A percentile compares a stretch with the other conserved stretches of the same genome.
Evolutionary conservation across 148 eudicot species (phyloP).

Genomic region (Hydrangea macrophylla): DNA sequence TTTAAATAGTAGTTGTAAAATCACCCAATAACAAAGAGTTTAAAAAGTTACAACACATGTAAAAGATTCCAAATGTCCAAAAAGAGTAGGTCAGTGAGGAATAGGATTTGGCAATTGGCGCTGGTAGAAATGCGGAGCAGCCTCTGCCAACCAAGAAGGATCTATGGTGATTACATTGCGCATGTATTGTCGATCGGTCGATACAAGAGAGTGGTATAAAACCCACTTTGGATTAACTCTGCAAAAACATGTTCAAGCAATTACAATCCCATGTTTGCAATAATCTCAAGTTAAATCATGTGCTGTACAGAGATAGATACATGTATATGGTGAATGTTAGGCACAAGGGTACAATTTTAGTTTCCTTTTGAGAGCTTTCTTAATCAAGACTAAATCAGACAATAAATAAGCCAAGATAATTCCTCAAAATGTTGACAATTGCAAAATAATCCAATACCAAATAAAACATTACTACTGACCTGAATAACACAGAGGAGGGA

Average conservation of each 20-base stretch:
- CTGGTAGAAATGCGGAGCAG: conserved; percentile 84
- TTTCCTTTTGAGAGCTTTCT: too few species aligned
- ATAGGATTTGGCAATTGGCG: conserved; percentile 30
- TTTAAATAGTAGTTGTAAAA: too few species aligned
- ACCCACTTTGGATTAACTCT: conserved; percentile 99
- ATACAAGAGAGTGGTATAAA: conserved; percentile 75
- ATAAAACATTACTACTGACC: conserved; percentile 39
- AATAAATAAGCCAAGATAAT: neutral
- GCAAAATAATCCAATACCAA: neutral
- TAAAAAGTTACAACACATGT: too few species aligned
- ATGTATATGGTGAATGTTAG: too few species aligned
- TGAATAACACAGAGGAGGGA: conserved; percentile 92
- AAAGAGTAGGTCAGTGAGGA: conserved; percentile 12
- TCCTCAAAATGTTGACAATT: neutral
- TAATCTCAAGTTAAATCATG: too few species aligned
- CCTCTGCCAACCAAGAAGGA: conserved; percentile 82
- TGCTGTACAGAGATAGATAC: too few species aligned
- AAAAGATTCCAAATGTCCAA: neutral
- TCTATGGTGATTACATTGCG: conserved; percentile 86
- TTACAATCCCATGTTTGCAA: neutral
- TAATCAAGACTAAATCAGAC: neutral
- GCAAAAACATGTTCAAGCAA: conserved; percentile 22
- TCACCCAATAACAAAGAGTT: too few species aligned
- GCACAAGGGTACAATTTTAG: too few species aligned
- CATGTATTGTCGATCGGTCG: conserved; percentile 92